Conservation (phyloP, 108 stramenopile genomes). For the Parietichytrium sp. region DNA sequence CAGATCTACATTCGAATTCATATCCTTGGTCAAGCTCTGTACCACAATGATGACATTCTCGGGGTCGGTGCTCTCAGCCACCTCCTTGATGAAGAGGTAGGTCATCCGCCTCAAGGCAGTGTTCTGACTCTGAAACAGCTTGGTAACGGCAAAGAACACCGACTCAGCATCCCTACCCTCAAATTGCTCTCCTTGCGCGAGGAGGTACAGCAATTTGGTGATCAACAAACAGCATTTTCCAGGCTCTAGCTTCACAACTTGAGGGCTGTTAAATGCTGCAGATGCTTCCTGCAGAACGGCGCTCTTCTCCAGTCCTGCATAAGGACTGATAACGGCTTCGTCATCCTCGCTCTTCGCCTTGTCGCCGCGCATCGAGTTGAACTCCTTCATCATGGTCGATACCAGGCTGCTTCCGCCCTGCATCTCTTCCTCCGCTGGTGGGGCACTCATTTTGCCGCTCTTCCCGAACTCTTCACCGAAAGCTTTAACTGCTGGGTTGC, state of each 20-base stretch:
- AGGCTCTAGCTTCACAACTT: conserved; percentile 88
- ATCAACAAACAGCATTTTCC: conserved; percentile 96
- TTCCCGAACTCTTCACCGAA: too few species aligned
- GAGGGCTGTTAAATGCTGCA: conserved; percentile 88
- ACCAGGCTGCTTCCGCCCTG: too few species aligned
- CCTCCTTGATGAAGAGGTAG: conserved; percentile 99
- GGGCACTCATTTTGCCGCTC: too few species aligned
- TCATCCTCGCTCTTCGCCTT: conserved; percentile 20
- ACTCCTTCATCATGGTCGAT: too few species aligned
- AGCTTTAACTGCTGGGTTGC: too few species aligned
- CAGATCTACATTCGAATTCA: conserved; percentile 93
- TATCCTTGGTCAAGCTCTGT: conserved; percentile 94
- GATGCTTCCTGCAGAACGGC: conserved; percentile 93
- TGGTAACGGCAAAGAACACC: conserved; percentile 99
- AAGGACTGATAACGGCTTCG: conserved; percentile 58
- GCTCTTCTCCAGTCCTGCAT: conserved; percentile 94
- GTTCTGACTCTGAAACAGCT: conserved; percentile 90
- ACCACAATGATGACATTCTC: conserved; percentile 95
- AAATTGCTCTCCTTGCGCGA: conserved; percentile 60
- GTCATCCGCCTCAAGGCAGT: conserved; percentile 53
- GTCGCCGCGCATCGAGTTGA: too few species aligned
- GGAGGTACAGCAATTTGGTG: conserved; percentile 85
- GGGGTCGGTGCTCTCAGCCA: conserved; percentile 93
- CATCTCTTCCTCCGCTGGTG: too few species aligned
- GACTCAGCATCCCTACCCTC: conserved; percentile 75